Evolutionary conservation across 768 basidiomycete genomes (phyloP).

Genomic region (Cyathus striatus): DNA sequence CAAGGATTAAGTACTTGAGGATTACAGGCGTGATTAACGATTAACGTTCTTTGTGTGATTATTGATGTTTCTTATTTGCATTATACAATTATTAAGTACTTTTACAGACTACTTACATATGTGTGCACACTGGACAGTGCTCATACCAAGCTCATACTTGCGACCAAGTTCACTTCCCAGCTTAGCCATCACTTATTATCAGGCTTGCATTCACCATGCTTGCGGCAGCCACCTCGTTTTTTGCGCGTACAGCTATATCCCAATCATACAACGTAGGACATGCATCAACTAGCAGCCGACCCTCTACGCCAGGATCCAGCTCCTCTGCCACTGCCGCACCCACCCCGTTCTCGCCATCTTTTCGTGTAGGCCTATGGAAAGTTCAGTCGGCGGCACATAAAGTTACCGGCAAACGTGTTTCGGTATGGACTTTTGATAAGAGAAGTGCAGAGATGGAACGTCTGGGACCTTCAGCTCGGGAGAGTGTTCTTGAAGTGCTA

Average conservation of each 20-base stretch:
- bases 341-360: slow-evolving; percentile 10
- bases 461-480: slow-evolving; percentile 57
- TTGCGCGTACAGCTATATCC: slow-evolving; percentile 74
- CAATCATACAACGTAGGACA: slow-evolving; percentile 70
- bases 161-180: too few species aligned
- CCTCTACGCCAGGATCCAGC: slow-evolving; percentile 41
- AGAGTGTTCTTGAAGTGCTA: slow-evolving; percentile 76
- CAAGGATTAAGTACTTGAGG: too few species aligned
- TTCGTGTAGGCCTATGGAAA: slow-evolving; percentile 83
- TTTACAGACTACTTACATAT: too few species aligned
- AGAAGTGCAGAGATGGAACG: slow-evolving; percentile 67
- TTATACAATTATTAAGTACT: too few species aligned
- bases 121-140: too few species aligned
- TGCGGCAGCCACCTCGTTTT: slow-evolving; percentile 81
- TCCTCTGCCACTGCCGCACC: slow-evolving; percentile 13
- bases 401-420: slow-evolving; percentile 84
- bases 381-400: slow-evolving; percentile 86
- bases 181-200: too few species aligned
- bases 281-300: slow-evolving; percentile 33
- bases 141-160: too few species aligned
- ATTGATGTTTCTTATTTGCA: too few species aligned
- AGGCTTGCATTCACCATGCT: slow-evolving; percentile 57
- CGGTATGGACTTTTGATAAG: slow-evolving; percentile 93
- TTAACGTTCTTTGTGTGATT: too few species aligned
- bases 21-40: too few species aligned